A percentile compares a stretch with the other conserved stretches of the same genome.
These are phyloP conservation scores for Crotalaria pallida DNA, from an alignment of 306 rosid species.

Conservation along the genomic window DNA sequence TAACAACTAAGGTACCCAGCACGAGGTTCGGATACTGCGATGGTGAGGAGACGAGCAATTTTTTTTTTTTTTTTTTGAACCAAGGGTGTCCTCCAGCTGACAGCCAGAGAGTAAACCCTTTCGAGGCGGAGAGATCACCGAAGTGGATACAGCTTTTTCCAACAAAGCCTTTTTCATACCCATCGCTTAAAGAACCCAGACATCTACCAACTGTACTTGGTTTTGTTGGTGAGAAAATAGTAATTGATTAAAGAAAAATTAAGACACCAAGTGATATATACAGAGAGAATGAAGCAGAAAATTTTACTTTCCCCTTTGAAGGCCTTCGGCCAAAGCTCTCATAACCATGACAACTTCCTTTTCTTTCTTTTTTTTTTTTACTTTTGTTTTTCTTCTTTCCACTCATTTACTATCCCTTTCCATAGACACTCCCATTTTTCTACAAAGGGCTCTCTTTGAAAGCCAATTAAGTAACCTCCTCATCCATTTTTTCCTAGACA, in stretches of 20 bases:
- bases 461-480: conserved; percentile 46
- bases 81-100: too few species aligned
- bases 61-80: too few species aligned
- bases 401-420: conserved; percentile 9
- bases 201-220: too few species aligned
- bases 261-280: not conserved
- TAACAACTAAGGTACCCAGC: too few species aligned
- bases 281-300: conserved; percentile 15
- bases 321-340: conserved; percentile 84
- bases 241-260: not conserved
- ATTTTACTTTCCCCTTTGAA: conserved; percentile 12
- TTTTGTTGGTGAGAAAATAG: too few species aligned
- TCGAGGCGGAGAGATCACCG: too few species aligned
- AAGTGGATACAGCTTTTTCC: too few species aligned
- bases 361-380: not conserved
- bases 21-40: too few species aligned
- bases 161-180: too few species aligned
- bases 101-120: too few species aligned
- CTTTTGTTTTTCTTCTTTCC: not conserved
- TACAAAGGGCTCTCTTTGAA: conserved; percentile 75
- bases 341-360: conserved; percentile 17
- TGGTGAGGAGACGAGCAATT: too few species aligned
- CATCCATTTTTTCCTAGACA: conserved; percentile 48
- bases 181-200: too few species aligned
- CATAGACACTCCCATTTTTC: conserved; percentile 42